Evolutionary conservation across 2,329 filamentous ascomycete genomes (phyloP), one percentile per base, ranked within the genome.

Genomic region (Fusarium temperatum): DNA sequence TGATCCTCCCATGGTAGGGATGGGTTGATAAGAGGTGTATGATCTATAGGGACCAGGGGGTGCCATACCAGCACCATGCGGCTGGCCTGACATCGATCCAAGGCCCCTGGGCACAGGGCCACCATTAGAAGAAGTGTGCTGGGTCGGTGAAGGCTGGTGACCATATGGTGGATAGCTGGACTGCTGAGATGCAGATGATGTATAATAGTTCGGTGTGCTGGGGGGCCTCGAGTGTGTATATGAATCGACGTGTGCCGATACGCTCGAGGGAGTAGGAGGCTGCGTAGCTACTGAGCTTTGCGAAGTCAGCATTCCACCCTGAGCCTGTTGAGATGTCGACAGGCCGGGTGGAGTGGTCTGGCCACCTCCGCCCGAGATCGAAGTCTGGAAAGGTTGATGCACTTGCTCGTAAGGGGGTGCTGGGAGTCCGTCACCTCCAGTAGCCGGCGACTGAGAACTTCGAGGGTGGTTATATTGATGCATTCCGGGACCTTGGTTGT

Each of bases 361-460:
- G 45, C 79, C 78, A 42, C 80, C 79, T 61, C 88, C 88, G 30
- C 78, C 78, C 36, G 88, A 86, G 79, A 91, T 87, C 24, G 89
- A 84, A 74, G 89, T 88, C 68, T 90, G 87, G 80, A 92, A 94
- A 39, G 90, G 86, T 50, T 91, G 88, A 68, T 92, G 87, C 74
- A 91, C 90, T 70, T 90, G 85, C 72, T 93, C 91, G 82, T 92
- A 94, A 12, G 91, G 88, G 68, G 92, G 90, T 62, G 89, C 86
- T 68, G 92, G 88, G 62, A 95, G 85, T 55, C 87, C 87, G 79
- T 94, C 90, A 54, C 85, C 86, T 35, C 86, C 85, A 13, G 89
- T 87, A 15, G 84, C 81, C 20, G 92, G 91, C 30, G 82, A 83
- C 59, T 81, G 81, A 8, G 83, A 81, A 71, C 76, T 81, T 62